Percentiles rank a stretch among this genome's conserved stretches.
Evolutionary conservation across 768 basidiomycete species (phyloP).

Genomic region (Suillus fuscotomentosus): DNA sequence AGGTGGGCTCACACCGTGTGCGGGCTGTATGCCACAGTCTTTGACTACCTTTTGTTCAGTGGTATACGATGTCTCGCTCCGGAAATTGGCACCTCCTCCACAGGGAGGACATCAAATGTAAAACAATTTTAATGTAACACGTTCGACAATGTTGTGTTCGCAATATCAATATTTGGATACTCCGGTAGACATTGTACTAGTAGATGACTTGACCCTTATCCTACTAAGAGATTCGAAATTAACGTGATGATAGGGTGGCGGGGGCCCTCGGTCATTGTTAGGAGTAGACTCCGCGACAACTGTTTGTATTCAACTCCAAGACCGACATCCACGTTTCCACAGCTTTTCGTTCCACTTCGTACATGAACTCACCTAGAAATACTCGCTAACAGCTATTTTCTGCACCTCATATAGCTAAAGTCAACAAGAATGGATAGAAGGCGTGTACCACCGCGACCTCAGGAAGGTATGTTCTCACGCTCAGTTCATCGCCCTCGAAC

Average conservation of each 20-base stretch:
- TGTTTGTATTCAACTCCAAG: background rate
- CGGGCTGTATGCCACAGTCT: constrained; percentile 2
- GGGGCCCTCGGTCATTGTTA: background rate
- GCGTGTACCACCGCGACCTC: constrained; percentile 61
- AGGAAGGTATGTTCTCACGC: constrained; percentile 57
- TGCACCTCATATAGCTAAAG: constrained; percentile 1
- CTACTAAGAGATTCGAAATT: background rate
- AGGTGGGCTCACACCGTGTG: constrained; percentile 42
- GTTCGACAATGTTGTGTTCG: background rate
- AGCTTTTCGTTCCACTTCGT: background rate
- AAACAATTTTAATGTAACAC: background rate
- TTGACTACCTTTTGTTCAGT: constrained; percentile 41
- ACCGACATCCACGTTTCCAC: background rate
- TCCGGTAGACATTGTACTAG: background rate
- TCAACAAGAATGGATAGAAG: constrained; percentile 59
- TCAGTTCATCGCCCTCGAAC: background rate
- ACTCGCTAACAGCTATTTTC: background rate
- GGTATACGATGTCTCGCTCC: constrained; percentile 81
- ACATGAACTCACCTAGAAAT: background rate
- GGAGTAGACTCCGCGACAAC: constrained; percentile 1
- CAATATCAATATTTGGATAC: background rate
- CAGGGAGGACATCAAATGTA: background rate
- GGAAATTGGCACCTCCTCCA: constrained; percentile 47
- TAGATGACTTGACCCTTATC: background rate
- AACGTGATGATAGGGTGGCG: background rate